Evolutionary conservation across 2,329 filamentous ascomycete species (phyloP), one percentile per base, ranked within the genome.

Genomic region (Aspergillus sp.): DNA sequence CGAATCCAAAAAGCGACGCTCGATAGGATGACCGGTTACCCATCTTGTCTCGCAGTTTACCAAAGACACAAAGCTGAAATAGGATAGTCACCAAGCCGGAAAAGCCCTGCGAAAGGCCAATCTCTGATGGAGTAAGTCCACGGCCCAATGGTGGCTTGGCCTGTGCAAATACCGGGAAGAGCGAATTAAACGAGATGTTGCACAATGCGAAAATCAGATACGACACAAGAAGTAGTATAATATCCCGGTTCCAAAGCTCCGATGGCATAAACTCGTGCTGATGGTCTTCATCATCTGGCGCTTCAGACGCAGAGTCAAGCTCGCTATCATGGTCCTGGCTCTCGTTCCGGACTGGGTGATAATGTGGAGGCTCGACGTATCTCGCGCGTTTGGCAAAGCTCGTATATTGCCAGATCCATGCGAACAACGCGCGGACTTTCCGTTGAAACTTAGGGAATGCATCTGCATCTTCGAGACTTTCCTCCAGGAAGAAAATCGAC

Each of bases 201-300:
- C 87, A 84, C 4, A 98, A 77, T 61, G 96, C 90, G 63, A 97
- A 98, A 44, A 97, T 85, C 39, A 96, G 80, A 62, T 95, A 97
- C 0, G 90, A 94, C 45, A 81, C 66, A 5, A 98, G 79, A 0
- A 98, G 78, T 2, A 94, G 74, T 10, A 96, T 66, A 0, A 90
- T 95, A 50, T 93, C 90, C 49, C 83, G 79, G 60, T 88, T 95
- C 44, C 91, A 76, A 1, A 95, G 70, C 44, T 82, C 74, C 33
- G 79, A 79, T 20, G 71, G 73, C 1, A 74, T 74, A 9, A 84
- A 68, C n/a, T 72, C 70, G 10, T 64, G 62, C 49, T 69, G 66
- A n/a, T 75, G 67, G 6, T 71, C 67, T 52, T 12, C 66, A 53
- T 51, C 64, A 62, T 56, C 53, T 57, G 62, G 48, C 53, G 60